phyloP scores from a whole-genome alignment of 1,139 yeast genomes.

The Suhomyces taliae region DNA sequence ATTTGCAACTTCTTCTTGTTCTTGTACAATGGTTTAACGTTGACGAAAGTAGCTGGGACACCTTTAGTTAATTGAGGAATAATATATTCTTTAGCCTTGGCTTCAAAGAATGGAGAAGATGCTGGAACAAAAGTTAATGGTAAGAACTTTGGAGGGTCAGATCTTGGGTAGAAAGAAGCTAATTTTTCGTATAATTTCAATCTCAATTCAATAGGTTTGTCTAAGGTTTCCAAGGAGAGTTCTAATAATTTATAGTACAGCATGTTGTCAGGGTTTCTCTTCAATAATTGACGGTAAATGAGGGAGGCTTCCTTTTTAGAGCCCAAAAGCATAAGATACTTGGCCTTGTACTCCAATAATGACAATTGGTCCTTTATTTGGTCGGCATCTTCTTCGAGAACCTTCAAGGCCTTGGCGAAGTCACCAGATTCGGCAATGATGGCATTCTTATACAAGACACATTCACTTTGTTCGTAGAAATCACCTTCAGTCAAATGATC shows the following conservation, averaged over 20 bases:
- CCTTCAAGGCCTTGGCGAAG: conserved; percentile 59
- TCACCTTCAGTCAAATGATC: conserved; percentile 70
- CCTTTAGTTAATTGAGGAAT: conserved; percentile 67
- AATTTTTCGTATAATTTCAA: conserved; percentile 63
- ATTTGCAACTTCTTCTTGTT: conserved; percentile 46
- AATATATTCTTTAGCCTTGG: conserved; percentile 53
- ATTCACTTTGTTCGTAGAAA: conserved; percentile 76
- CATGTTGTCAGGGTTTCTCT: conserved; percentile 83
- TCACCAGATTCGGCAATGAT: conserved; percentile 67
- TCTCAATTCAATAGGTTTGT: conserved; percentile 38
- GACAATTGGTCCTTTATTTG: conserved; percentile 65
- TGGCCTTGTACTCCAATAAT: conserved; percentile 66
- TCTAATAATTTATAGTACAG: conserved; percentile 69
- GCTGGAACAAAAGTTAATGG: conserved; percentile 77
- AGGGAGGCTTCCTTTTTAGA: conserved; percentile 60
- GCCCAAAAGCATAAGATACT: conserved; percentile 47
- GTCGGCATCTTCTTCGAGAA: conserved; percentile 53
- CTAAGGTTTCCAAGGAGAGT: conserved; percentile 50
- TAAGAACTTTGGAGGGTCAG: conserved; percentile 76
- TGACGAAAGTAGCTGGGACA: conserved; percentile 88
- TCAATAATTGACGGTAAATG: conserved; percentile 66
- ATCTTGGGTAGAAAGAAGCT: conserved; percentile 70
- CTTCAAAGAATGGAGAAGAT: conserved; percentile 42
- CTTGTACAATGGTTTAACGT: conserved; percentile 76
- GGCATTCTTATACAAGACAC: conserved; percentile 69